Evolutionary conservation across 2,329 filamentous ascomycete genomes (phyloP), one percentile per base, ranked within the genome.

Genomic region (Pestalotiopsis sp.): DNA sequence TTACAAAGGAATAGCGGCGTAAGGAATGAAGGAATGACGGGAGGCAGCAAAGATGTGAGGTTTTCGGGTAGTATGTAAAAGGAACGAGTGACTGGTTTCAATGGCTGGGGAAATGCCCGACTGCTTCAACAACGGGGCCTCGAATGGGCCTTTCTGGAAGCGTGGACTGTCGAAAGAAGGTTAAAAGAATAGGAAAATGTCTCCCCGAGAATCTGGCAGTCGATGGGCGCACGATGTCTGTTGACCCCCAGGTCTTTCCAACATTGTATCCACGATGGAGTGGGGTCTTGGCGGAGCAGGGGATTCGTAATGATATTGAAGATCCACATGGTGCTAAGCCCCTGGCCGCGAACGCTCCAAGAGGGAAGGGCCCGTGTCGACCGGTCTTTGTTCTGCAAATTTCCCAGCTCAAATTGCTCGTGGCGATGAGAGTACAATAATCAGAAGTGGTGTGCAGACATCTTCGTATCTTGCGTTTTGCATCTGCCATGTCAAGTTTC

Each of bases 241-340:
- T 52, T 20, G 45, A 52, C 45, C 45, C 45, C 45, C 45, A 52
- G 45, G 45, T 52, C 45, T 23, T 52, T 52, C 63, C 17, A 45
- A 23, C 20, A 66, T 56, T 57, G 49, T 36, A 66, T 45, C 64
- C 57, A 59, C 57, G 64, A 45, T 61, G 39, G 25, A 59, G 52
- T 59, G 52, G 64, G 39, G 45, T 23, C 36, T 56, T 27, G 36
- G 64, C 64, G 64, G 64, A 60, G 52, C 52, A 56, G 20, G 52
- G 64, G 56, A 66, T 52, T 66, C 64, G 64, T 66, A 66, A 66
- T 66, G 52, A 25, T 38, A 23, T 36, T 38, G 25, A 58, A 36
- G 49, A 20, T 66, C 63, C 63, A 66, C 63, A 64, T 64, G 39
- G 41, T 64, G 62, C 59, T 36, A 17, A 38, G 61, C 38, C 59